Percentiles rank a stretch among this genome's conserved stretches.
Evolutionary conservation across 352 stramenopile genomes (phyloP).

Genomic region (Albugo laibachii): DNA sequence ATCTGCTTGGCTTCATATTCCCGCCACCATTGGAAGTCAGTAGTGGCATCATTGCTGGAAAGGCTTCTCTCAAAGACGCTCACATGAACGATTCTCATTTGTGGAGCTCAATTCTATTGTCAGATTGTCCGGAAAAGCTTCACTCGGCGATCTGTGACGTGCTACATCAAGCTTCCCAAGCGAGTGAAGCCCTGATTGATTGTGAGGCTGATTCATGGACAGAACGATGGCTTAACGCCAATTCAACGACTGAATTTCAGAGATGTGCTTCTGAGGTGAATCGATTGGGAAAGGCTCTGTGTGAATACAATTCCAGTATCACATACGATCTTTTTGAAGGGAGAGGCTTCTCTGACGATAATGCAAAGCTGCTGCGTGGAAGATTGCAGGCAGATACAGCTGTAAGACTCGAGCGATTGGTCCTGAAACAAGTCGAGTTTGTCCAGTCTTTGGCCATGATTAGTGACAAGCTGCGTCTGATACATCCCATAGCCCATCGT

Average conservation of each 20-base stretch:
- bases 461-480: constrained; percentile 39
- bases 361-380: constrained; percentile 4
- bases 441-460: constrained; percentile 51
- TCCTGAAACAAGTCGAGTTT: constrained; percentile 55
- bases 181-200: constrained; percentile 20
- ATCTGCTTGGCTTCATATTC: constrained; percentile 44
- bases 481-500: constrained; percentile 33
- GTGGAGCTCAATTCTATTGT: constrained; percentile 40
- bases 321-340: constrained; percentile 30
- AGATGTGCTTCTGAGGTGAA: constrained; percentile 20
- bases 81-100: constrained; percentile 7
- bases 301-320: constrained; percentile 53
- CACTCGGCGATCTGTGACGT: constrained; percentile 21
- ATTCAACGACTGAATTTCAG: constrained; percentile 28
- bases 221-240: constrained; percentile 36
- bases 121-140: constrained; percentile 38
- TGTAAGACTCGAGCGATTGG: constrained; percentile 25
- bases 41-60: no score
- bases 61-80: no score
- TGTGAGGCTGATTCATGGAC: constrained; percentile 29
- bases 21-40: constrained; percentile 7
- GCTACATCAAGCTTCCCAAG: constrained; percentile 14
- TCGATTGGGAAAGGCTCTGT: constrained; percentile 10
- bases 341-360: no score
- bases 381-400: constrained; percentile 6